Base-by-base conservation (phyloP, 2,329 filamentous ascomycete genomes). In the Aspergillus novoparasiticus region DNA sequence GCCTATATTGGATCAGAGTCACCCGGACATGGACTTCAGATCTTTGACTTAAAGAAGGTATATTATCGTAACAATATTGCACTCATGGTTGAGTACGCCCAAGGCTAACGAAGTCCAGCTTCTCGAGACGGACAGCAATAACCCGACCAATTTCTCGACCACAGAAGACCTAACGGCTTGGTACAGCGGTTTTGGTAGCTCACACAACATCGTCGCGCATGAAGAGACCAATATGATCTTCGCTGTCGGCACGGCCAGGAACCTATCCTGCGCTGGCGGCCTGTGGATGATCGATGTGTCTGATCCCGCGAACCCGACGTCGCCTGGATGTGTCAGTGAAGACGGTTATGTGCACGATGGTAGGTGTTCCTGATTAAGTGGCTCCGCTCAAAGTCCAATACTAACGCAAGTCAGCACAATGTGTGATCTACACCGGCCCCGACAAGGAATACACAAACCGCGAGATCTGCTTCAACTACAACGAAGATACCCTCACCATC, bases 391-490 rank as follows among this genome's bases (percentile, higher is more conserved):
- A 3, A 21, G n/a, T 19, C 10, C 34, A 36, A 14, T 28, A 19
- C 59, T 62, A 51, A 66, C 26, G 4, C 28, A 16, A 10, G 2
- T 2, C 56, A 68, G 66, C 66, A 2, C 66, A 68, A 57, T 68
- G 66, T 43, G 65, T 68, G 8, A 64, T 68, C 57, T 68, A 68
- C 56, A 55, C 41, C 4, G 66, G 66, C 21, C 66, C 65, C 14
- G 60, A 67, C 43, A 59, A 45, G 36, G 55, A 62, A 16, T 68
- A 68, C 61, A 62, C 34, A 12, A 61, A 59, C 46, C 63, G 51
- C 1, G 65, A 67, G 26, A 68, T 68, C 57, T 68, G 65, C 61
- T 68, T 68, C 63, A 68, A 68, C 65, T 68, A 67, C 56, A 68
- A 68, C 59, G 66, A 68, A 45, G 65, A 68, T 26, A 60, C 59